Conservation (phyloP, 2,329 filamentous ascomycete genomes). For the Sporothrix schenckii region DNA sequence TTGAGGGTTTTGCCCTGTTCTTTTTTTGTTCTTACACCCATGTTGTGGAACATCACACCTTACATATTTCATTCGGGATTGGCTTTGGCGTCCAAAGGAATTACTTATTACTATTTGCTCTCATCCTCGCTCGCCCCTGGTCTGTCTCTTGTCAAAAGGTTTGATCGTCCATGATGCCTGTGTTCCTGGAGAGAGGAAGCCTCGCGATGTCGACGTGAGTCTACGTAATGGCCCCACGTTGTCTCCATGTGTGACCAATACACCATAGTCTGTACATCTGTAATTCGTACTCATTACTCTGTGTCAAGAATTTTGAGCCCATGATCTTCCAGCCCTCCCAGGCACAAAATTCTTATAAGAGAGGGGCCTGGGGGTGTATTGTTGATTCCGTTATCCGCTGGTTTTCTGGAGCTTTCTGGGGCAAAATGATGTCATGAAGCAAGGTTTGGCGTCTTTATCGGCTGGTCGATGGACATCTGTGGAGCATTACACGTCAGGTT, state of each 20-base stretch:
- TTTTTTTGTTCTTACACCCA: not conserved
- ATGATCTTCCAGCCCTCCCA: not conserved
- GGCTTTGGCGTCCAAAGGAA: conserved; percentile 24
- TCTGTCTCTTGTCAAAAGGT: not conserved
- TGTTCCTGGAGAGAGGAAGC: not conserved
- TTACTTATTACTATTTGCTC: not conserved
- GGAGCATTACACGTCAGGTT: conserved; percentile 5
- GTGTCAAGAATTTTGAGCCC: not conserved
- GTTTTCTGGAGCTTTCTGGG: not conserved
- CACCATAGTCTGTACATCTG: not conserved
- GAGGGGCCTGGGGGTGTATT: not conserved
- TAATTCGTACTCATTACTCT: not conserved
- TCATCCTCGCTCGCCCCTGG: not conserved
- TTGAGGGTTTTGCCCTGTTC: not conserved
- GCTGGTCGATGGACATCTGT: not conserved
- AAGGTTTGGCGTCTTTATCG: conserved; percentile 11
- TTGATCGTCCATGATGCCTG: not conserved
- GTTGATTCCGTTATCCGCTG: too few relatives aligned
- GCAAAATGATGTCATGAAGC: conserved; percentile 22
- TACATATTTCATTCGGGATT: conserved; percentile 19
- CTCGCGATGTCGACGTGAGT: not conserved
- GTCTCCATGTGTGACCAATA: conserved; percentile 9
- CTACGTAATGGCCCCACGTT: conserved; percentile 9
- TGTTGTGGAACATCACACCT: conserved; percentile 20
- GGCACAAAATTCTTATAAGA: not conserved